Conservation (phyloP, 768 basidiomycete species). For the Tricholomella constricta region DNA sequence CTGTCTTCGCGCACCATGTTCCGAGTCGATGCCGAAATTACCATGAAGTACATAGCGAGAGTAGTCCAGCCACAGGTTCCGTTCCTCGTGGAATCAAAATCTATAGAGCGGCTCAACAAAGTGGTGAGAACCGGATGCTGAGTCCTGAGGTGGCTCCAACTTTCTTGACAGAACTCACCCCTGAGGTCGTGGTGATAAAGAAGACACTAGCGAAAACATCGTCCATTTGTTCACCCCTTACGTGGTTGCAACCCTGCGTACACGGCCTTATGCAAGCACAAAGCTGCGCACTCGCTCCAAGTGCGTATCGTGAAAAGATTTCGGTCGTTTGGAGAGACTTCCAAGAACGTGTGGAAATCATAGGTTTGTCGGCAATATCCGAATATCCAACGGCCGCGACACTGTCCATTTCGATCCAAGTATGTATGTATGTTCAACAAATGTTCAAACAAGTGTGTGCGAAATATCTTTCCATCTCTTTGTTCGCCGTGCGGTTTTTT, state of each 20-base stretch:
- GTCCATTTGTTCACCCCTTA: not conserved
- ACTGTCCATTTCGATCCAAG: no score
- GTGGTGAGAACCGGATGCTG: not conserved
- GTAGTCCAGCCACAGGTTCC: not conserved
- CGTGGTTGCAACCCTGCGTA: no score
- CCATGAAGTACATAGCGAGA: not conserved
- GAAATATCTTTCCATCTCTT: no score
- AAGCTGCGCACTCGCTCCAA: no score
- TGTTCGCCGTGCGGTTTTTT: no score
- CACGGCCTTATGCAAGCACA: no score
- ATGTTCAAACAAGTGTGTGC: no score
- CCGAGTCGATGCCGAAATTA: not conserved
- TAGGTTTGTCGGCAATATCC: not conserved
- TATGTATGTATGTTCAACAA: no score
- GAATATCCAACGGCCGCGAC: not conserved
- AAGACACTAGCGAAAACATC: not conserved
- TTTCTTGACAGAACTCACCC: not conserved
- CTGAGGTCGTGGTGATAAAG: not conserved
- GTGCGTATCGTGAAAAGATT: no score
- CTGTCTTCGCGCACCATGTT: not conserved
- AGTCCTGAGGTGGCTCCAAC: not conserved
- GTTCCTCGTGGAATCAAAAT: not conserved
- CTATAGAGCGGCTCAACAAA: not conserved
- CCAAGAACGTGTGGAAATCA: no score
- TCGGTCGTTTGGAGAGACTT: no score